Percentiles rank a stretch among this genome's conserved stretches.
Conservation (phyloP, 768 basidiomycete genomes). For the Tulasnella sp. region DNA sequence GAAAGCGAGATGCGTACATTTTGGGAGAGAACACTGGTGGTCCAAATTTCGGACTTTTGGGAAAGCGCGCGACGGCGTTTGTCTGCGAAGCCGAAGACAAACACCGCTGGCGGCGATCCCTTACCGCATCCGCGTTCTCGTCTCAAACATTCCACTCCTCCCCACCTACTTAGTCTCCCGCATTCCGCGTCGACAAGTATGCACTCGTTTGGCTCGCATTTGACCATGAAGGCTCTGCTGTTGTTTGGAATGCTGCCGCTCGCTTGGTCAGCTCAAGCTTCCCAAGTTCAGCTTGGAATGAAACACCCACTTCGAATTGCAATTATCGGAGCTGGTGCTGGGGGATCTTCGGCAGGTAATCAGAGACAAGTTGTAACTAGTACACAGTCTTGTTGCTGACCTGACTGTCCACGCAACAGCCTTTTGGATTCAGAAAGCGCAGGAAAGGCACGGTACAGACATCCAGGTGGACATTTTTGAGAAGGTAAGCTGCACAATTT, state of each 20-base stretch:
- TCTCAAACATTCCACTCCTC: neutral
- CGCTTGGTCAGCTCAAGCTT: neutral
- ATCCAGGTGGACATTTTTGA: slow-evolving; percentile 82
- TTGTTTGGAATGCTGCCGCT: neutral
- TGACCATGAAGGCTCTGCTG: neutral
- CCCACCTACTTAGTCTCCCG: neutral
- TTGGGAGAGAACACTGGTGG: neutral
- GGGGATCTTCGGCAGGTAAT: slow-evolving; percentile 56
- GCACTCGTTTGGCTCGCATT: neutral
- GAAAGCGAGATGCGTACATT: neutral
- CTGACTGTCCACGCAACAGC: slow-evolving; percentile 26
- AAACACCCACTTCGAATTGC: slow-evolving; percentile 39
- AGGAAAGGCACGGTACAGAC: slow-evolving; percentile 48
- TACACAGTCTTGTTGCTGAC: neutral
- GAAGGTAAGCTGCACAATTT: slow-evolving; percentile 20
- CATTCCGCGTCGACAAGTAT: neutral
- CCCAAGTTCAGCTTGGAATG: neutral
- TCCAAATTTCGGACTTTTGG: neutral
- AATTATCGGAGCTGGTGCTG: slow-evolving; percentile 85
- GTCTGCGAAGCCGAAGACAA: no score
- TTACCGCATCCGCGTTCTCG: neutral
- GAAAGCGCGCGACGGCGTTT: neutral
- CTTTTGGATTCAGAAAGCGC: slow-evolving; percentile 72
- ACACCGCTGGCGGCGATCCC: neutral
- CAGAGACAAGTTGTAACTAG: slow-evolving; percentile 18